These are phyloP conservation scores for Trichoderma sp. DNA, from an alignment of 2,329 filamentous ascomycete genomes.

Conservation along the genomic window DNA sequence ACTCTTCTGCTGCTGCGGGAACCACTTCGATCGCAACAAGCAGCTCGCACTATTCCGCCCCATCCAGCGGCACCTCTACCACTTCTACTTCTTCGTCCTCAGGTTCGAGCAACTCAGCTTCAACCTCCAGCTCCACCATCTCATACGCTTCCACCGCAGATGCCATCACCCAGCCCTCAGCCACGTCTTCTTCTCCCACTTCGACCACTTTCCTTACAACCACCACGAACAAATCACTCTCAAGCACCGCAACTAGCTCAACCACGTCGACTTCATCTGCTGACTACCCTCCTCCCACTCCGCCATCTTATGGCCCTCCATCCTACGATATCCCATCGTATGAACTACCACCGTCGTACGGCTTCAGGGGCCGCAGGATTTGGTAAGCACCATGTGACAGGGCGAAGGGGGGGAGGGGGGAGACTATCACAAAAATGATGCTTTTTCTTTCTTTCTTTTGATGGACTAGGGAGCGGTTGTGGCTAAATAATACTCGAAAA, in stretches of 20 bases:
- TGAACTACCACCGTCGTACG: conserved; percentile 17
- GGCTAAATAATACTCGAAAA: neutral
- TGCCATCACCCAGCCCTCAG: conserved; percentile 15
- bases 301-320: conserved; percentile 23
- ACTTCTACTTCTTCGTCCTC: neutral
- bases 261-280: neutral
- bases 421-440: neutral
- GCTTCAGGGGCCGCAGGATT: conserved; percentile 22
- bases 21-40: neutral
- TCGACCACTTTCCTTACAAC: conserved; percentile 24
- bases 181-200: conserved; percentile 18
- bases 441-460: neutral
- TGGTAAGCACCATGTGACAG: neutral
- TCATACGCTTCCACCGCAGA: conserved; percentile 19
- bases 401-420: neutral
- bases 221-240: conserved; percentile 16
- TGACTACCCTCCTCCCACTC: neutral
- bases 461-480: neutral
- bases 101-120: neutral
- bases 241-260: neutral
- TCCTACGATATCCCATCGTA: conserved; percentile 28
- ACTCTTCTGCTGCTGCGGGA: neutral
- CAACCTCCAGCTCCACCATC: conserved; percentile 10
- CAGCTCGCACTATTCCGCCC: neutral
- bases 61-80: neutral